Evolutionary conservation across 345 rosid genomes (phyloP), one percentile per base, ranked within the genome.

Genomic region (Nasturtium officinale): DNA sequence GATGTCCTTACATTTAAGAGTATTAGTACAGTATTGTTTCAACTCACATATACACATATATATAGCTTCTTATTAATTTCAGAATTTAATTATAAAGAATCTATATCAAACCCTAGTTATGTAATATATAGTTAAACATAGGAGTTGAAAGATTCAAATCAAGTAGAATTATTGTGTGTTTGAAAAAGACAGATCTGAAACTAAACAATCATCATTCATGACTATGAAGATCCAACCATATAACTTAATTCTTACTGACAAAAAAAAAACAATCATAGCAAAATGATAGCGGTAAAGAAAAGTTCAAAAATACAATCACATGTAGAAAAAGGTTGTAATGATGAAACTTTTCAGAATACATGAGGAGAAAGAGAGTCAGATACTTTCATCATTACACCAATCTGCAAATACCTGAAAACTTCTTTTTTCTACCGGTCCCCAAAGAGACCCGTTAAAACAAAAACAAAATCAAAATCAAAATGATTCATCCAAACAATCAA

Each of bases 301-400:
- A 65, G 15, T 11, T 72, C 54, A 9, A 30, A 33, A 50, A 53
- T 21, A 67, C 9, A 51, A 59, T 30, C 63, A 42, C 20, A 57
- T 37, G 69, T 28, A 26, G 8, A 40, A 72, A 70, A 72, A 56
- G 80, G 45, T 61, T 7, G 85, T 82, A 82, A 89, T 87, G 86
- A 85, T 84, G 82, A 82, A 83, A 74, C 77, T 69, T 77, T 81
- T 45, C 58, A 48, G 77, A 57, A 48, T 56, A 61, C 38, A 67
- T 61, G 59, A 66, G 66, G 63, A 74, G 42, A 52, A 66, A 37
- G 40, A 74, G 59, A 65, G 92, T 88, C 87, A 84, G 84, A 81
- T 71, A 47, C 50, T 70, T 72, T 84, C 87, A 88, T 88, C 86
- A 84, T 84, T 83, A 80, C 88, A 35, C 82, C 86, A 86, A 86